These are phyloP conservation scores for Astragalus membranaceus DNA, from an alignment of 306 rosid species.

Conservation along the genomic window DNA sequence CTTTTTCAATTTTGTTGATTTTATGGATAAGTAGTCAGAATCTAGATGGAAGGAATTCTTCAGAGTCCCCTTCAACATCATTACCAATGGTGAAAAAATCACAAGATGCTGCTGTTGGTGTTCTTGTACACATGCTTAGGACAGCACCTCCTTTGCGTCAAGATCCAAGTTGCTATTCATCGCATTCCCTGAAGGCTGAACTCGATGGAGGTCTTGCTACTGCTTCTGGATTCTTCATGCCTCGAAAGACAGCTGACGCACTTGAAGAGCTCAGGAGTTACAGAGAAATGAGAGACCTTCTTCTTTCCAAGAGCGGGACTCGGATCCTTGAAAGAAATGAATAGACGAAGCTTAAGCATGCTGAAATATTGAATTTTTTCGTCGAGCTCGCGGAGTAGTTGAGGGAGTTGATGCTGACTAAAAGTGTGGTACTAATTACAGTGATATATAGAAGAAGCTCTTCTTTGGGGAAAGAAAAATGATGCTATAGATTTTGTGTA, in stretches of 20 bases:
- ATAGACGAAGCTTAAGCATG: slow-evolving; percentile 30
- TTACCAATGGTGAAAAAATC: slow-evolving; percentile 47
- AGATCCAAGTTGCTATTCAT: slow-evolving; percentile 56
- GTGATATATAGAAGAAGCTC: slow-evolving; percentile 7
- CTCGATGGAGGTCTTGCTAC: slow-evolving; percentile 53
- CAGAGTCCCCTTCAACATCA: slow-evolving; percentile 36
- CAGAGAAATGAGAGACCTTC: slow-evolving; percentile 51
- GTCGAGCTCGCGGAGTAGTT: background rate
- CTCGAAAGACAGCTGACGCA: slow-evolving; percentile 42
- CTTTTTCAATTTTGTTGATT: background rate
- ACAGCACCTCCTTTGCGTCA: slow-evolving; percentile 87
- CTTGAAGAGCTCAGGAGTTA: slow-evolving; percentile 51
- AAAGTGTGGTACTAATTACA: slow-evolving; percentile 21
- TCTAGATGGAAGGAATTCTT: slow-evolving; percentile 29
- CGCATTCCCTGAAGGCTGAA: slow-evolving; percentile 50
- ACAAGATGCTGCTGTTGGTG: slow-evolving; percentile 89
- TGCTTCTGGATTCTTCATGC: slow-evolving; percentile 57
- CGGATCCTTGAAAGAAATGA: slow-evolving; percentile 30
- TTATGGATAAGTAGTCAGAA: slow-evolving; percentile 39
- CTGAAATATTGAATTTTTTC: background rate
- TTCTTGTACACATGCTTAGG: slow-evolving; percentile 69
- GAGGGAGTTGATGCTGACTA: slow-evolving; percentile 14
- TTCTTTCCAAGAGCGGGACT: slow-evolving; percentile 49
- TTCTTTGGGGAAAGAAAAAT: background rate
- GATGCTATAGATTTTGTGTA: slow-evolving; percentile 21